Evolutionary conservation across 1,139 yeast species (phyloP).

Genomic region (Geotrichum citri-aurantii): DNA sequence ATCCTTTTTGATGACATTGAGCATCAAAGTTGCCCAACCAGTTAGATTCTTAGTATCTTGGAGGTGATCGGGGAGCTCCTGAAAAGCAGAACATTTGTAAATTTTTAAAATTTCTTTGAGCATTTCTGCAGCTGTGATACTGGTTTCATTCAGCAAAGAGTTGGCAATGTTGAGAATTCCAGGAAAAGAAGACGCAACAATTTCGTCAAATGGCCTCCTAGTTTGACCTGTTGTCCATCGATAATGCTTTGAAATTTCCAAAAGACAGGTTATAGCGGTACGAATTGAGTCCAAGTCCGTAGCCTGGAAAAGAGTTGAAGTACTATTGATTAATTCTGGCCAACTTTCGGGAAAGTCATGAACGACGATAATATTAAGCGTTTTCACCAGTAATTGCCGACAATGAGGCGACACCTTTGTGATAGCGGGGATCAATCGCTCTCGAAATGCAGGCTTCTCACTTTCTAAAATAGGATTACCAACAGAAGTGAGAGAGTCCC

Average conservation of each 20-base stretch:
- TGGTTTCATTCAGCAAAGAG: slow-evolving; percentile 44
- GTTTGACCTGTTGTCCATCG: slow-evolving; percentile 67
- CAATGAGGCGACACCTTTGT: slow-evolving; percentile 39
- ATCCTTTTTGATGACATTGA: slow-evolving; percentile 55
- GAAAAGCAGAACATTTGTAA: slow-evolving; percentile 72
- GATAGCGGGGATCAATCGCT: slow-evolving; percentile 48
- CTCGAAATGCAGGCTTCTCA: slow-evolving; percentile 69
- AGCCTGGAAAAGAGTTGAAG: slow-evolving; percentile 51
- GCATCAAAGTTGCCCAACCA: slow-evolving; percentile 75
- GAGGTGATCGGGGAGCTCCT: slow-evolving; percentile 65
- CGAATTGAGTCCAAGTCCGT: slow-evolving; percentile 55
- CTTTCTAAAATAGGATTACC: slow-evolving; percentile 47
- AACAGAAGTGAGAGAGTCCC: slow-evolving; percentile 42
- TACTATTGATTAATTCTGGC: slow-evolving; percentile 57
- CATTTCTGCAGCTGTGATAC: slow-evolving; percentile 59
- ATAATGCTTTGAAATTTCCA: slow-evolving; percentile 68
- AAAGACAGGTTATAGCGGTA: slow-evolving; percentile 69
- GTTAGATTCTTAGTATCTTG: slow-evolving; percentile 54
- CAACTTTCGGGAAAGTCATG: slow-evolving; percentile 66
- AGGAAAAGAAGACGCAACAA: slow-evolving; percentile 63
- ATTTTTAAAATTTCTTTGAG: slow-evolving; percentile 67
- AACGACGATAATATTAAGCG: slow-evolving; percentile 57
- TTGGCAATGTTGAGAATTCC: slow-evolving; percentile 62
- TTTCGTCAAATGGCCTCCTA: slow-evolving; percentile 53
- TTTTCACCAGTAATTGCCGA: slow-evolving; percentile 61